Evolutionary conservation across 148 eudicot species (phyloP).

Genomic region (Camellia granthamiana): DNA sequence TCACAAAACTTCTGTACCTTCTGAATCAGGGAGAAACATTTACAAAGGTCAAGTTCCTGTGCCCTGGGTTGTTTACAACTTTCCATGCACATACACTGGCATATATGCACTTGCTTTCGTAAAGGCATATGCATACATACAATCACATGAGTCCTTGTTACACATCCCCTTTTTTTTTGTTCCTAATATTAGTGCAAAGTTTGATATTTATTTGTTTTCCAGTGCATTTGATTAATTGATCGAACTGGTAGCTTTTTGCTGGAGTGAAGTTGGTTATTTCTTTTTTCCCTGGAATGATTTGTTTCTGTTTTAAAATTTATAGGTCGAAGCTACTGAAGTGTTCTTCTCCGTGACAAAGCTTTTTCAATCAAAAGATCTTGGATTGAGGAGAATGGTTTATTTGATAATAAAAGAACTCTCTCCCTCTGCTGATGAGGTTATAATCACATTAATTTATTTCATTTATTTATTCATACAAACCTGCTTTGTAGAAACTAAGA

Average conservation of each 20-base stretch:
- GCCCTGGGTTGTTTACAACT: neutral
- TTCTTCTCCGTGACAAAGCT: slow-evolving; percentile 87
- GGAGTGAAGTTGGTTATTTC: neutral
- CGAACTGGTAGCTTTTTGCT: neutral
- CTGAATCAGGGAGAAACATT: slow-evolving; percentile 84
- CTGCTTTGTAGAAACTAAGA: neutral
- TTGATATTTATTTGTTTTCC: neutral
- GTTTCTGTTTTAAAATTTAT: slow-evolving; percentile 10
- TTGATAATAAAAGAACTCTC: slow-evolving; percentile 93
- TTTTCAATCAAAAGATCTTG: slow-evolving; percentile 77
- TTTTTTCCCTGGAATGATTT: neutral
- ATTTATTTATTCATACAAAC: slow-evolving; percentile 7
- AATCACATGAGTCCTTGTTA: neutral
- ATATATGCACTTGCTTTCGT: neutral
- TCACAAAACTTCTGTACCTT: slow-evolving; percentile 81
- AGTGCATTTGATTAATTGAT: neutral
- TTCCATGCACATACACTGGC: neutral
- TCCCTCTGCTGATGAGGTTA: slow-evolving; percentile 93
- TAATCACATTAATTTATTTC: neutral
- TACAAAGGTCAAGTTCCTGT: slow-evolving; percentile 57
- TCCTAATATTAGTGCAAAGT: neutral
- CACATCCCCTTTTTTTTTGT: neutral
- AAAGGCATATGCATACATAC: neutral
- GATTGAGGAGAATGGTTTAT: slow-evolving; percentile 92
- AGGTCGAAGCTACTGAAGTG: slow-evolving; percentile 94